Conservation (phyloP, 805 yeast genomes). For the Yamadazyma akitaensis region DNA sequence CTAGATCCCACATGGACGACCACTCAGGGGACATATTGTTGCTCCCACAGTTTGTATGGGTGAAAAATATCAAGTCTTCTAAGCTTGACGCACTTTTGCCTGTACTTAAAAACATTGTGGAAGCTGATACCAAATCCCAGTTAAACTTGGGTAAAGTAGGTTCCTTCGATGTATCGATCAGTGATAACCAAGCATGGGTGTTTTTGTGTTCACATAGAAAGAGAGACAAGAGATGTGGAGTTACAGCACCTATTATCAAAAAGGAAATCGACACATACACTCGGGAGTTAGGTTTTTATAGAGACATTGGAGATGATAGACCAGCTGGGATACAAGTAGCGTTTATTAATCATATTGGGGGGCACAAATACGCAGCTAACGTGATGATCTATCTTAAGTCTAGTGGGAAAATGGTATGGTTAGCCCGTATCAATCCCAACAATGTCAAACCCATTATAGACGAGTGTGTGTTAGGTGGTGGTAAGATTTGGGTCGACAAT, state of each 20-base stretch:
- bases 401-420: conserved; percentile 78
- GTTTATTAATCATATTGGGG: conserved; percentile 87
- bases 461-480: conserved; percentile 66
- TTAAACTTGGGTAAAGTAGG: neutral
- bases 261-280: conserved; percentile 71
- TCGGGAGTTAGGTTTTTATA: conserved; percentile 63
- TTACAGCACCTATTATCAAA: conserved; percentile 88
- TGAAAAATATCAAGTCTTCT: conserved; percentile 44
- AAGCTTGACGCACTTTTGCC: conserved; percentile 30
- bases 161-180: conserved; percentile 29
- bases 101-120: neutral
- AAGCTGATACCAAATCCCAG: conserved; percentile 4
- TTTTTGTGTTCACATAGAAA: conserved; percentile 86
- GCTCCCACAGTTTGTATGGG: conserved; percentile 74
- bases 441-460: conserved; percentile 73
- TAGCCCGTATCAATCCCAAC: conserved; percentile 79
- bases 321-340: conserved; percentile 71
- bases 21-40: conserved; percentile 56
- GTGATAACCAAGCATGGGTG: conserved; percentile 43
- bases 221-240: conserved; percentile 90
- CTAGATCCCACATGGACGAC: conserved; percentile 33
- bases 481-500: conserved; percentile 66
- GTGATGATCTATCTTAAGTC: conserved; percentile 65
- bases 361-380: conserved; percentile 93
- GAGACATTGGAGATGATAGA: conserved; percentile 75